These are phyloP conservation scores for Penicillium vulpinum DNA, from an alignment of 2,329 filamentous ascomycete genomes.

Conservation along the genomic window DNA sequence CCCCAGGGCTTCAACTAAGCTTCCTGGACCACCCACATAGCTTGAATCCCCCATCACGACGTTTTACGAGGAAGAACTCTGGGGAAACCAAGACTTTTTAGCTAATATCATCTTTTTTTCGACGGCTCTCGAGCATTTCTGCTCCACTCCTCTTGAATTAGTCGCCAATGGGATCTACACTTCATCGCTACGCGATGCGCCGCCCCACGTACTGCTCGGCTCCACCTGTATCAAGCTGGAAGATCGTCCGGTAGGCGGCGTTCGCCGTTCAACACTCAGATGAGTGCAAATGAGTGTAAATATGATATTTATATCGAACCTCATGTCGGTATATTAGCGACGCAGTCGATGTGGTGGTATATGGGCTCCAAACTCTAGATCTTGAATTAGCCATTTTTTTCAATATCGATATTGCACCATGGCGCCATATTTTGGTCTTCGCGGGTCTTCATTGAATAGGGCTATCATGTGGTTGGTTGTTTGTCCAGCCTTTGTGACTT, in stretches of 20 bases:
- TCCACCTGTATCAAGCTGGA: background rate
- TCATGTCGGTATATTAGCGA: background rate
- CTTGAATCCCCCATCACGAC: background rate
- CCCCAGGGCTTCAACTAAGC: background rate
- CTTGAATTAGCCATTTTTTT: background rate
- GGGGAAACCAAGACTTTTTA: background rate
- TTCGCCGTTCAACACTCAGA: background rate
- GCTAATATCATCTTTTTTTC: background rate
- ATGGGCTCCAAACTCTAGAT: background rate
- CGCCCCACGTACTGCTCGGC: background rate
- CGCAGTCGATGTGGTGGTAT: background rate
- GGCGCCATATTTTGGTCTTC: slow-evolving; percentile 15
- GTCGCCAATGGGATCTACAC: background rate
- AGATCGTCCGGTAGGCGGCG: slow-evolving; percentile 1
- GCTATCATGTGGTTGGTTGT: slow-evolving; percentile 30
- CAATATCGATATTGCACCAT: background rate
- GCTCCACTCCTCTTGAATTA: background rate
- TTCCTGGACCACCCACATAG: background rate
- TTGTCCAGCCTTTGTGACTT: slow-evolving; percentile 41
- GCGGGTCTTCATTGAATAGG: slow-evolving; percentile 21
- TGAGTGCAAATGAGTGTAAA: background rate
- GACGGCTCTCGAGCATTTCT: background rate
- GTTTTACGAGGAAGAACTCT: background rate
- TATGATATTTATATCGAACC: background rate
- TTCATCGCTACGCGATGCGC: background rate